phyloP scores from a whole-genome alignment of 1,284 basidiomycete species.

The Fistulinella cinereoalba region DNA sequence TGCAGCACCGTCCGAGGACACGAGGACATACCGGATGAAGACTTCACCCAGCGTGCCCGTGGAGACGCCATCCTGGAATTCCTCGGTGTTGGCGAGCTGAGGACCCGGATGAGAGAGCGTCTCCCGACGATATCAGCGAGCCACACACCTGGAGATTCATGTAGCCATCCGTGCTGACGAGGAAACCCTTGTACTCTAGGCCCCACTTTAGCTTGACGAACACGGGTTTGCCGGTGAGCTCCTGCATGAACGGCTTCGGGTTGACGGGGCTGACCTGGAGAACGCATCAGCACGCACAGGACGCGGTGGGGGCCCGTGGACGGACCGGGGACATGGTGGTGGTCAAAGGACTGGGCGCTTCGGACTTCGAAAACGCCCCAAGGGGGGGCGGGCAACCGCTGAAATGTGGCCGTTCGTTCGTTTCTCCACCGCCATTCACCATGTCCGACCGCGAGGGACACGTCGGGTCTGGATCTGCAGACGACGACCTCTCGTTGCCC shows the following conservation, averaged over 20 bases:
- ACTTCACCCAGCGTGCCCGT: conserved; percentile 97
- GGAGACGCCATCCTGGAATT: conserved; percentile 95
- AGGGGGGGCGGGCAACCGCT: neutral
- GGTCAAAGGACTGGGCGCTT: conserved; percentile 28
- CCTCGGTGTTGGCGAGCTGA: conserved; percentile 90
- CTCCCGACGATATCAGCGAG: neutral
- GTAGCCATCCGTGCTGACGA: conserved; percentile 98
- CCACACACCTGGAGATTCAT: conserved; percentile 96
- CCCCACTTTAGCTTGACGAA: conserved; percentile 98
- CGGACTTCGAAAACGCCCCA: conserved; percentile 50
- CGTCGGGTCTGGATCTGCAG: conserved; percentile 54
- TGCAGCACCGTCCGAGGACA: neutral
- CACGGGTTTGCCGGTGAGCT: conserved; percentile 96
- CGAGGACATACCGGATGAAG: conserved; percentile 80
- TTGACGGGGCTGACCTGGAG: conserved; percentile 88
- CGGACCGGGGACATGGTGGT: conserved; percentile 47
- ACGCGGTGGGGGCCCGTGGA: conserved; percentile 39
- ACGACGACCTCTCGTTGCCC: conserved; percentile 93
- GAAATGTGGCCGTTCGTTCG: too few species aligned
- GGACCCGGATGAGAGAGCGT: neutral
- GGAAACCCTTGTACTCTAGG: conserved; percentile 97
- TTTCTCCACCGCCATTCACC: too few species aligned
- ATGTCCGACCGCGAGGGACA: conserved; percentile 89
- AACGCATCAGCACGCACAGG: conserved; percentile 12
- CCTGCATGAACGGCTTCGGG: conserved; percentile 98